Evolutionary conservation across 2,329 filamentous ascomycete species (phyloP), one percentile per base, ranked within the genome.

Genomic region (Lachnellula hyalina): DNA sequence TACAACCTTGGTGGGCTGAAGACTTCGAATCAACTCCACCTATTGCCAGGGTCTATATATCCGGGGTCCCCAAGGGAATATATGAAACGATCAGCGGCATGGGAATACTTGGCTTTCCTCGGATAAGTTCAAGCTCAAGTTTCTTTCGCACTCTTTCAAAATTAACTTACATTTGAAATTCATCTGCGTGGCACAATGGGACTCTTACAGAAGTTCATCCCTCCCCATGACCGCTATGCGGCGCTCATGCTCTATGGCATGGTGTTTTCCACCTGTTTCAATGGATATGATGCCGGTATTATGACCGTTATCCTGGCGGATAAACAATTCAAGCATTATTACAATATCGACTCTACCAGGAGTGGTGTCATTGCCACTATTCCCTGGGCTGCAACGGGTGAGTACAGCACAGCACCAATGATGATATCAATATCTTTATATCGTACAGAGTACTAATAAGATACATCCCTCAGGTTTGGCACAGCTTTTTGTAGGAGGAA

Each of bases 281-380:
- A 74, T 61, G 73, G 71, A 2, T 74, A 74, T 49, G 73, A 74
- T 67, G 71, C 70, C 17, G 66, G 65, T 12, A 73, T 75, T 52
- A 74, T 74, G 71, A 73, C 72, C 1, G 72, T 74, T 48, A 75
- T 75, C 52, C 54, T 75, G 50, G 72, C 73, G 4, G 73, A 75
- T 53, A 62, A 72, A 19, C 71, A 74, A 50, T 75, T 75, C 54
- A 72, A 64, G 14, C 53, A 66, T 3, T 74, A 75, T 57, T 75
- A 74, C 63, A 56, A 65, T 34, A 69, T 74, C 25, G 65, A 71
- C 51, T 53, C 66, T 4, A 68, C 66, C 21, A 65, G 61, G 36
- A 66, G 65, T n/a, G 73, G 73, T 21, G 61, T 73, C 8, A 68
- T 75, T 49, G 71, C 73, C 12, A 71, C 68, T 1, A 73, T 74